Evolutionary conservation across 2,329 filamentous ascomycete species (phyloP).

Genomic region (Magnaporthiopsis poae): DNA sequence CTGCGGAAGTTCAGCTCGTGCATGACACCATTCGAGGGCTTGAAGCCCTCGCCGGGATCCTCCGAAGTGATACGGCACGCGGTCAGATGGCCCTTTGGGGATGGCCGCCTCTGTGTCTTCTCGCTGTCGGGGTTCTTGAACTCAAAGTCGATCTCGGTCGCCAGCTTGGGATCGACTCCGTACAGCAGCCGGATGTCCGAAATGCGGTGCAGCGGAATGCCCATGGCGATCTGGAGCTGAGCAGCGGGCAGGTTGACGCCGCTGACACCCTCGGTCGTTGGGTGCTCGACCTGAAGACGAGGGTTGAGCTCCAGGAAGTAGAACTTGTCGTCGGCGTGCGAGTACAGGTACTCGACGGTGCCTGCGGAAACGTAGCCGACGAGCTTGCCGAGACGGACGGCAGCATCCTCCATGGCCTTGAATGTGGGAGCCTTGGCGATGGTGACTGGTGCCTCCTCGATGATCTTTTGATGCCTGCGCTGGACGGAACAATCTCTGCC

Average conservation of each 20-base stretch:
- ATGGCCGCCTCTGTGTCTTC: constrained; percentile 77
- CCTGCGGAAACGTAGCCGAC: constrained; percentile 98
- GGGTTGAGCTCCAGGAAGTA: constrained; percentile 99
- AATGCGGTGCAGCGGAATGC: constrained; percentile 87
- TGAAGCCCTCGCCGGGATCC: constrained; percentile 97
- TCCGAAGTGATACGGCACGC: constrained; percentile 98
- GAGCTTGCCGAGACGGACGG: constrained; percentile 82
- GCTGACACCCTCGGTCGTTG: constrained; percentile 97
- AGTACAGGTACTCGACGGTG: constrained; percentile 98
- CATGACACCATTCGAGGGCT: constrained; percentile 97
- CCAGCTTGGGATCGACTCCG: constrained; percentile 80
- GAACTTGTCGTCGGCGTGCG: constrained; percentile 94
- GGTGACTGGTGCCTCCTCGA: constrained; percentile 95
- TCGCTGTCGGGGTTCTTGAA: constrained; percentile 80
- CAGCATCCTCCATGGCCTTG: constrained; percentile 91
- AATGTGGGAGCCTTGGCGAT: constrained; percentile 85
- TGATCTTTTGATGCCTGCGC: constrained; percentile 97
- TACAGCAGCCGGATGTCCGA: constrained; percentile 93
- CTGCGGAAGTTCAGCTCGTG: constrained; percentile 98
- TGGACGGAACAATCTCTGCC: constrained; percentile 98
- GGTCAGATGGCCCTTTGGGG: constrained; percentile 92
- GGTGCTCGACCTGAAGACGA: constrained; percentile 98
- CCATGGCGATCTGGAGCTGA: constrained; percentile 98
- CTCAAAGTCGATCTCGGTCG: constrained; percentile 87
- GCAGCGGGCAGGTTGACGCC: constrained; percentile 95